Percentiles rank a stretch among this genome's conserved stretches.
Conservation (phyloP, 163 green algal genomes). For the Trebouxia gelatinosa region DNA sequence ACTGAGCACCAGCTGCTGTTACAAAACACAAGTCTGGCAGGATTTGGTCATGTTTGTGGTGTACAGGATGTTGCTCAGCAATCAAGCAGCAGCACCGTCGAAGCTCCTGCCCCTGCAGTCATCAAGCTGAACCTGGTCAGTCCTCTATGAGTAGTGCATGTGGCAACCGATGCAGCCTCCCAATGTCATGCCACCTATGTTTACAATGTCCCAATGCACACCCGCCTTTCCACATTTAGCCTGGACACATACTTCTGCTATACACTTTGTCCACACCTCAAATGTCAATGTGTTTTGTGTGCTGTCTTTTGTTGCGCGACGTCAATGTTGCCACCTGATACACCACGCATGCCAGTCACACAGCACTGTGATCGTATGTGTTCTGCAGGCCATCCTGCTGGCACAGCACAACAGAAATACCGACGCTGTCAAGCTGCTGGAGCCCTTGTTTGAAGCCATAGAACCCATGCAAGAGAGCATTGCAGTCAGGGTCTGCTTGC, state of each 20-base stretch:
- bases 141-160: no score
- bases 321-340: no score
- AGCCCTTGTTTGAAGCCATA: slow-evolving; percentile 8
- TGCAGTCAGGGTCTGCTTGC: slow-evolving; percentile 11
- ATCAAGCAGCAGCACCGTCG: no score
- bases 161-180: no score
- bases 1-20: no score
- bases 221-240: background rate
- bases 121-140: no score
- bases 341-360: background rate
- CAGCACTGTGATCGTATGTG: background rate
- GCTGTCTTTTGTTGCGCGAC: background rate
- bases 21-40: no score
- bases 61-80: no score
- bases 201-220: background rate
- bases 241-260: background rate
- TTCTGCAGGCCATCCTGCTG: slow-evolving; percentile 5
- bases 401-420: background rate
- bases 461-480: slow-evolving; percentile 22
- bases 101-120: no score
- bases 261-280: no score
- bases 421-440: slow-evolving; percentile 3
- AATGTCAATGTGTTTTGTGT: background rate
- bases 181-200: no score
- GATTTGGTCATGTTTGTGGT: no score